Conservation (phyloP, 176 grass and related monocot species). For the Triticum monococcum region DNA sequence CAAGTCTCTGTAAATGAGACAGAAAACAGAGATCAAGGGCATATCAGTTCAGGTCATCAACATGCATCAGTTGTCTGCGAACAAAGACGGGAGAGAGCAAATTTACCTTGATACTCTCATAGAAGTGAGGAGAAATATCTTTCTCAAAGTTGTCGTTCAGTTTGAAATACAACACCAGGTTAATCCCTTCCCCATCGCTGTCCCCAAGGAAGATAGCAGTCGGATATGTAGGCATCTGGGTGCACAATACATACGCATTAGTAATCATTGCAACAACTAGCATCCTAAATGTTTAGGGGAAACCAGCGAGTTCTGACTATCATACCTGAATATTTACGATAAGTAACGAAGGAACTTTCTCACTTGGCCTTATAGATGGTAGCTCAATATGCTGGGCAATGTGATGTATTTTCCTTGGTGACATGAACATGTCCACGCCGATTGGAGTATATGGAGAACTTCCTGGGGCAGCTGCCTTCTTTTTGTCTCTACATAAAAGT, state of each 20-base stretch:
- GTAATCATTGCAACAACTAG: neutral
- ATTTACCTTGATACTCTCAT: conserved; percentile 83
- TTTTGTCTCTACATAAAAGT: conserved; percentile 74
- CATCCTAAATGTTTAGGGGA: neutral
- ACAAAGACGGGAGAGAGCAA: neutral
- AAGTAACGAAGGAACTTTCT: conserved; percentile 84
- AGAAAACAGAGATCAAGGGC: neutral
- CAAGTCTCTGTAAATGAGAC: conserved; percentile 55
- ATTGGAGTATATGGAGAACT: conserved; percentile 76
- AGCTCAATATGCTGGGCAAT: conserved; percentile 92
- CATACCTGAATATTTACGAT: conserved; percentile 92
- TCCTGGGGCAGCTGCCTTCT: conserved; percentile 60
- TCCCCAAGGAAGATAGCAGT: conserved; percentile 92
- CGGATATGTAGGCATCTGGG: conserved; percentile 94
- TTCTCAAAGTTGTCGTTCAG: conserved; percentile 86
- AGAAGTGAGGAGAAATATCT: conserved; percentile 76
- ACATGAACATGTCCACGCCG: conserved; percentile 85
- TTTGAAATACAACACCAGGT: conserved; percentile 86
- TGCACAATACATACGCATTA: conserved; percentile 1
- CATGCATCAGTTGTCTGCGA: neutral
- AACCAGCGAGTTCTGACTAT: neutral
- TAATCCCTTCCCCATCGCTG: conserved; percentile 80
- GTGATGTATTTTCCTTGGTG: conserved; percentile 79
- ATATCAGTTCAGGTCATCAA: neutral
- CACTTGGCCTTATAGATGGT: conserved; percentile 51